These are phyloP conservation scores for Apium graveolens DNA, from an alignment of 129 eudicot species.

Conservation along the genomic window DNA sequence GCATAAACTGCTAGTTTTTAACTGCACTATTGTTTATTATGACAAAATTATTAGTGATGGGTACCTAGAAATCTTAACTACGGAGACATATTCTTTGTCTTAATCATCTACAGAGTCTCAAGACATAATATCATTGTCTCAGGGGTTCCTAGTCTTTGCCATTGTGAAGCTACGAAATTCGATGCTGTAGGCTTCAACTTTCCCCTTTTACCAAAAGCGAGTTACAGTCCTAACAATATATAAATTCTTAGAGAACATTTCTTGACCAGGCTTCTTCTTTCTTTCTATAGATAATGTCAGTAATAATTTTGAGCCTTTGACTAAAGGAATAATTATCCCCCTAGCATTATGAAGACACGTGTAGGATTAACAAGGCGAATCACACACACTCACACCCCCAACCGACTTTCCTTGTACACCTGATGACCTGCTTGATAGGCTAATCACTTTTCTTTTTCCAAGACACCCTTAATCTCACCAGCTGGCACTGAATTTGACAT, in stretches of 20 bases:
- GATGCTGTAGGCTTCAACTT: neutral
- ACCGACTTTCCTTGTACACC: neutral
- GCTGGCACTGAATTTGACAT: neutral
- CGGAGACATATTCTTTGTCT: neutral
- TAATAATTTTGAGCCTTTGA: too few relatives aligned
- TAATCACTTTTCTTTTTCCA: neutral
- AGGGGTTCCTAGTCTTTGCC: neutral
- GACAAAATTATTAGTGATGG: neutral
- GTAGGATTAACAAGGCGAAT: neutral
- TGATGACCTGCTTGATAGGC: neutral
- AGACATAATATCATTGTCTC: neutral
- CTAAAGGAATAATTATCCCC: neutral
- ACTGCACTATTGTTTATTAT: neutral
- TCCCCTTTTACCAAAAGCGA: neutral
- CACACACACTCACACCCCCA: neutral
- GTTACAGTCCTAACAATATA: neutral
- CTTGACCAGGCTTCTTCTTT: neutral
- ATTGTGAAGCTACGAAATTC: neutral
- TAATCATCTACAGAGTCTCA: neutral
- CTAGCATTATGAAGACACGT: neutral
- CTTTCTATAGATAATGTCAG: neutral
- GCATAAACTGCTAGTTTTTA: neutral
- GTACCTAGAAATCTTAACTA: neutral
- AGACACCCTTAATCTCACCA: neutral
- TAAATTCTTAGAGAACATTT: neutral